phyloP scores from a whole-genome alignment of 2,329 filamentous ascomycete genomes.

The Ceratocystis cubensis region DNA sequence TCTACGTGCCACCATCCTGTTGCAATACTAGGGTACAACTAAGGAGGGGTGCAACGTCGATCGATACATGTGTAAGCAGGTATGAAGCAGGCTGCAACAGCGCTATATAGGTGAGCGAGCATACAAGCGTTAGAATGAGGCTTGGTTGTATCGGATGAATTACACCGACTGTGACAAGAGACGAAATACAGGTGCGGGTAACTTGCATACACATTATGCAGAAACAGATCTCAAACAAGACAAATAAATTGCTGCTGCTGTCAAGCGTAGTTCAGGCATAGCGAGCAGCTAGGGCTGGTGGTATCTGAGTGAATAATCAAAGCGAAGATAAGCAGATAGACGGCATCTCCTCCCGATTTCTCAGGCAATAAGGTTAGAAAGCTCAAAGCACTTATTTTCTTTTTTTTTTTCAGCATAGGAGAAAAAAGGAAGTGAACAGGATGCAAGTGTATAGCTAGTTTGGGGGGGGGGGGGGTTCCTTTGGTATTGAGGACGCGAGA shows the following conservation, averaged over 20 bases:
- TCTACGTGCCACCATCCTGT: too few species aligned
- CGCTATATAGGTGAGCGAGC: neutral
- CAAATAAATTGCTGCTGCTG: neutral
- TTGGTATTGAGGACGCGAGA: neutral
- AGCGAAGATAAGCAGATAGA: too few species aligned
- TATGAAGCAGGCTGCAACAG: neutral
- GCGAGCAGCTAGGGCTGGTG: neutral
- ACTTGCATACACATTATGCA: neutral
- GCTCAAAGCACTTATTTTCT: neutral
- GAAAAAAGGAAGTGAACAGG: neutral
- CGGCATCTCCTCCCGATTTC: too few species aligned
- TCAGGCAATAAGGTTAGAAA: too few species aligned
- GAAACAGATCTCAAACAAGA: neutral
- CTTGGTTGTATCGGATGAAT: neutral
- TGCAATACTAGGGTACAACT: too few species aligned
- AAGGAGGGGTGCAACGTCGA: too few species aligned
- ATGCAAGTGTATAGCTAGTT: neutral
- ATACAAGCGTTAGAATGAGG: neutral
- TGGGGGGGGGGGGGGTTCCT: neutral
- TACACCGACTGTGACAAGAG: constrained; percentile 1
- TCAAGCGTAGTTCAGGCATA: neutral
- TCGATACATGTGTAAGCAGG: neutral
- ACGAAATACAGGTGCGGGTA: neutral
- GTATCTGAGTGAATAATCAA: too few species aligned
- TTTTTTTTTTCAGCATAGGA: neutral